Evolutionary conservation across 768 basidiomycete species (phyloP).

Genomic region (Lactifluus echinatus): DNA sequence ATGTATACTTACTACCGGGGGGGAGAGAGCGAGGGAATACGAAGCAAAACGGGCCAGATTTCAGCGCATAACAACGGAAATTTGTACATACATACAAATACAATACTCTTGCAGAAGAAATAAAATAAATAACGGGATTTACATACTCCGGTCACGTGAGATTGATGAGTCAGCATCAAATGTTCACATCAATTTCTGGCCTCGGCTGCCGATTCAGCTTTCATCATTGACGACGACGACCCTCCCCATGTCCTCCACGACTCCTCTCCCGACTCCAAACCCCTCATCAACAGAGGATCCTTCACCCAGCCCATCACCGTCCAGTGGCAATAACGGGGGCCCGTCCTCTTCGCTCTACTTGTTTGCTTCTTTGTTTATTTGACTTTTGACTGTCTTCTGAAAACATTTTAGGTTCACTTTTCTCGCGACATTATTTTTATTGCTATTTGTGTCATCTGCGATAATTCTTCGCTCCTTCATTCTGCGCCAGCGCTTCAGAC

Average conservation of each 20-base stretch:
- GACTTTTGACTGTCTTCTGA: neutral
- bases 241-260: too few species aligned
- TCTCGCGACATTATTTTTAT: slow-evolving; percentile 59
- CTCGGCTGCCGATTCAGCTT: too few species aligned
- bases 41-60: slow-evolving; percentile 1
- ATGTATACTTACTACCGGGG: slow-evolving; percentile 13
- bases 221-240: too few species aligned
- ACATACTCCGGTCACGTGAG: neutral
- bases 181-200: too few species aligned
- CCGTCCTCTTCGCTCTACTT: slow-evolving; percentile 22
- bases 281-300: neutral
- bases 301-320: neutral
- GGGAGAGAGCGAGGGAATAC: neutral
- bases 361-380: slow-evolving; percentile 12
- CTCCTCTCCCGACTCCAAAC: neutral
- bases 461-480: slow-evolving; percentile 59
- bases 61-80: neutral
- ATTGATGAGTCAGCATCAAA: neutral
- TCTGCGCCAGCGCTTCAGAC: slow-evolving; percentile 49
- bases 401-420: slow-evolving; percentile 70
- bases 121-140: neutral
- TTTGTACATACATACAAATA: neutral
- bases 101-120: neutral
- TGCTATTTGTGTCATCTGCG: slow-evolving; percentile 53
- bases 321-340: neutral